A percentile compares a stretch with the other conserved stretches of the same genome.
Evolutionary conservation across 2,329 filamentous ascomycete genomes (phyloP).

Genomic region (Alternaria sp.): DNA sequence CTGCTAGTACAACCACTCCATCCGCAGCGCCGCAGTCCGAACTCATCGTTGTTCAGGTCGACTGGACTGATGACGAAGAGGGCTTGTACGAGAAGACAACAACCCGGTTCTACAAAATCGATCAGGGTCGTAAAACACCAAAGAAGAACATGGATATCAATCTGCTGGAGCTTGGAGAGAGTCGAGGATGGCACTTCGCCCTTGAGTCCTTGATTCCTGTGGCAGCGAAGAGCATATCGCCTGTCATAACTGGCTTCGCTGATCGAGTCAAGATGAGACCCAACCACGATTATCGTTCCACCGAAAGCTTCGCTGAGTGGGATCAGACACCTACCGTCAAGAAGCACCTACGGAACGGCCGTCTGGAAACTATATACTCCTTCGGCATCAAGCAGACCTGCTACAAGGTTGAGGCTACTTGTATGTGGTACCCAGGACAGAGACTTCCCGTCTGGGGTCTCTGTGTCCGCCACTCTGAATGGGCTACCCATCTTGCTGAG

Average conservation of each 20-base stretch:
- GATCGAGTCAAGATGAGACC: conserved; percentile 23
- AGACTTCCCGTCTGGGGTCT: conserved; percentile 38
- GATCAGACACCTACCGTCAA: conserved; percentile 21
- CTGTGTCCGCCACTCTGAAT: conserved; percentile 37
- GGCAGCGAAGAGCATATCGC: conserved; percentile 21
- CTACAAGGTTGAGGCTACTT: conserved; percentile 33
- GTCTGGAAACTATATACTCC: conserved; percentile 38
- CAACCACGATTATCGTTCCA: conserved; percentile 17
- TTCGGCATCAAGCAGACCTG: conserved; percentile 36
- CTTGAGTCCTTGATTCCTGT: conserved; percentile 34
- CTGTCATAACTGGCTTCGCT: conserved; percentile 32
- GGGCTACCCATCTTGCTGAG: conserved; percentile 33
- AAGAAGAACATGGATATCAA: conserved; percentile 40
- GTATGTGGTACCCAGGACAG: conserved; percentile 37
- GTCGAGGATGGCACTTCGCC: conserved; percentile 39
- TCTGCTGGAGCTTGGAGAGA: conserved; percentile 39
- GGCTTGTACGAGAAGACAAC: conserved; percentile 37
- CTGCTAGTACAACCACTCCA: background rate
- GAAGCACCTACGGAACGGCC: conserved; percentile 13
- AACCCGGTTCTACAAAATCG: conserved; percentile 29
- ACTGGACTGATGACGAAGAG: conserved; percentile 42
- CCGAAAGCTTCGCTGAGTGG: conserved; percentile 28
- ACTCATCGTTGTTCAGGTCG: conserved; percentile 34
- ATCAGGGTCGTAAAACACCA: conserved; percentile 15
- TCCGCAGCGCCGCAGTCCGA: background rate